Conservation (phyloP, 306 rosid genomes). For the Quercus agrifolia region DNA sequence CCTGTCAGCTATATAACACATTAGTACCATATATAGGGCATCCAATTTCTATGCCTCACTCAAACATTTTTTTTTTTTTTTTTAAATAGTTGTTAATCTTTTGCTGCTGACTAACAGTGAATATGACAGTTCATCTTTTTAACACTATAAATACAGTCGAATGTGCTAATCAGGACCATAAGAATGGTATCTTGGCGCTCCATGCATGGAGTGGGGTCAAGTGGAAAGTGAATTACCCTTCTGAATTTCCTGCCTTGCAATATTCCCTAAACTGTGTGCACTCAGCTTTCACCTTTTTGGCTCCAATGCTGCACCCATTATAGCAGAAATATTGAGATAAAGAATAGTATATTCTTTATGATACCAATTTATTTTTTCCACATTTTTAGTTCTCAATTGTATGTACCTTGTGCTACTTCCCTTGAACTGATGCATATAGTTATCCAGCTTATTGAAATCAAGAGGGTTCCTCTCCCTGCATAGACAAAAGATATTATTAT, state of each 20-base stretch:
- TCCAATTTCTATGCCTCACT: not conserved
- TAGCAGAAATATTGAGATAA: slow-evolving; percentile 16
- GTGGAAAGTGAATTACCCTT: slow-evolving; percentile 57
- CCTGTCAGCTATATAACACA: no score
- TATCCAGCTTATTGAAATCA: slow-evolving; percentile 73
- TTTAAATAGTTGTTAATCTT: no score
- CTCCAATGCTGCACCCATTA: slow-evolving; percentile 78
- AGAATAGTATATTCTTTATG: slow-evolving; percentile 38
- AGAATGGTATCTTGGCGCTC: not conserved
- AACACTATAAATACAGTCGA: not conserved
- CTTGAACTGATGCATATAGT: slow-evolving; percentile 78
- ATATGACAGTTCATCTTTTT: not conserved
- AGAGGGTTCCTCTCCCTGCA: slow-evolving; percentile 56
- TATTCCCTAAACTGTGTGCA: slow-evolving; percentile 73
- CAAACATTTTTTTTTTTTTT: no score
- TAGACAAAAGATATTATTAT: slow-evolving; percentile 4
- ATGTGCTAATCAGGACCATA: not conserved
- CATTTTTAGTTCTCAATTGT: not conserved
- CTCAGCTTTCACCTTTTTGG: slow-evolving; percentile 91
- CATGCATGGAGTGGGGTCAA: not conserved
- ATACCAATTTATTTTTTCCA: slow-evolving; percentile 3
- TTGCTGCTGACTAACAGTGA: not conserved
- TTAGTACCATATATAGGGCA: no score
- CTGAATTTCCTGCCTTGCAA: slow-evolving; percentile 65
- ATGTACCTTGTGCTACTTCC: slow-evolving; percentile 92